Conservation (phyloP, 345 rosid species). For the Sisymbrium altissimum region DNA sequence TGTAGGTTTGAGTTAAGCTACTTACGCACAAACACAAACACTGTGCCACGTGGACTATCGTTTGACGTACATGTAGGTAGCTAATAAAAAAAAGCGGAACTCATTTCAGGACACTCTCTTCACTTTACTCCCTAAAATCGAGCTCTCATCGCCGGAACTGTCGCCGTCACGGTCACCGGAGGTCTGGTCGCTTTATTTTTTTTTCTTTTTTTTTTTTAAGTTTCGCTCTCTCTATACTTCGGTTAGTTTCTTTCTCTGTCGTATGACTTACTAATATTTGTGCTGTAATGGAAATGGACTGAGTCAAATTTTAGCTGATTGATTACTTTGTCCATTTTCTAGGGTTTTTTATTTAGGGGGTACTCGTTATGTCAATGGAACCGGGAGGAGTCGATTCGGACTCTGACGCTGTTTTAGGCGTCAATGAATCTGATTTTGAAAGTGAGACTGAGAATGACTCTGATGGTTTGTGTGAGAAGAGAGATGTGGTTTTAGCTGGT, state of each 20-base stretch:
- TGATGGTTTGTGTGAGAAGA: too few relatives aligned
- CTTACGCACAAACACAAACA: too few relatives aligned
- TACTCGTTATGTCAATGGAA: too few relatives aligned
- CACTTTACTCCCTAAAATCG: background rate
- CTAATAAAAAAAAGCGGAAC: background rate
- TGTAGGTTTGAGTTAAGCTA: too few relatives aligned
- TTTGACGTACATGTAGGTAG: conserved; percentile 17
- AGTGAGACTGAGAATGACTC: too few relatives aligned
- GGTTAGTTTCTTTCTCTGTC: background rate
- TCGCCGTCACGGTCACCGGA: conserved; percentile 14
- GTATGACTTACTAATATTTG: too few relatives aligned
- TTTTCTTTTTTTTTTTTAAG: too few relatives aligned
- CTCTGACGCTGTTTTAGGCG: conserved; percentile 26
- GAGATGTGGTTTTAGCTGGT: background rate
- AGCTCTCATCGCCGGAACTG: conserved; percentile 13
- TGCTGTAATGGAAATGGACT: background rate
- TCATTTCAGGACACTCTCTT: background rate
- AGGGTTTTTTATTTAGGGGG: conserved; percentile 14
- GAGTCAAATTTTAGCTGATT: background rate
- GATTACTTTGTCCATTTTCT: background rate
- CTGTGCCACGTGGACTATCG: background rate
- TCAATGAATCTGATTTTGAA: background rate
- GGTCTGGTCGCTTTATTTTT: background rate
- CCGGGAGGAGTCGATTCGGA: conserved; percentile 39
- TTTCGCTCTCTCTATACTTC: background rate